These are phyloP conservation scores for Eucalyptus decipiens DNA, from an alignment of 345 rosid genomes.

Conservation along the genomic window DNA sequence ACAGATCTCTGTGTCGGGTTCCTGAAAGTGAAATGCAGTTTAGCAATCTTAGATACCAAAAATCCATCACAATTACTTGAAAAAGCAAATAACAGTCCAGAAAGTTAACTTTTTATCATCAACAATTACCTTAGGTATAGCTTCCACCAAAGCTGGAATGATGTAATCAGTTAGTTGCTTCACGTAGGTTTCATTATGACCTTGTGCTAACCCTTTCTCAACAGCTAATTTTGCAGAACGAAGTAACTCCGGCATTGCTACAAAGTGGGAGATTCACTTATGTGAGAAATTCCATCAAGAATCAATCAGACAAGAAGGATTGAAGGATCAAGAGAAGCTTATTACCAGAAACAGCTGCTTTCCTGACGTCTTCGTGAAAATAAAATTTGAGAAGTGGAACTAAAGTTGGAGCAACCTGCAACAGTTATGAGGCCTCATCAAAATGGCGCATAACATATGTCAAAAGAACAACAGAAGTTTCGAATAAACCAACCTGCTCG, in stretches of 20 bases:
- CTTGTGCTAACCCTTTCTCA: constrained; percentile 82
- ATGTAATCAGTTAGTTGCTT: constrained; percentile 93
- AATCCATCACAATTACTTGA: neutral
- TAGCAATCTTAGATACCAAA: neutral
- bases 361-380: constrained; percentile 99
- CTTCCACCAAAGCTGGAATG: constrained; percentile 90
- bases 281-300: neutral
- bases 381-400: constrained; percentile 98
- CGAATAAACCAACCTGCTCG: constrained; percentile 54
- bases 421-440: neutral
- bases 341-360: constrained; percentile 99
- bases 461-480: neutral
- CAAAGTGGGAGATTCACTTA: neutral
- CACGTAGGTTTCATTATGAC: constrained; percentile 77
- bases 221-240: constrained; percentile 93
- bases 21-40: constrained; percentile 43
- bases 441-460: neutral
- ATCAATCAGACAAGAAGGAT: neutral
- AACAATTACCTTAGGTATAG: constrained; percentile 75
- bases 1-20: constrained; percentile 95
- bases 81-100: neutral
- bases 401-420: constrained; percentile 87
- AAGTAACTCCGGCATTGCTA: constrained; percentile 98
- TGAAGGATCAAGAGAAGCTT: neutral
- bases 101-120: neutral